A percentile compares a stretch with the other conserved stretches of the same genome.
Evolutionary conservation across 352 stramenopile species (phyloP).

Genomic region (Lagenidium giganteum): DNA sequence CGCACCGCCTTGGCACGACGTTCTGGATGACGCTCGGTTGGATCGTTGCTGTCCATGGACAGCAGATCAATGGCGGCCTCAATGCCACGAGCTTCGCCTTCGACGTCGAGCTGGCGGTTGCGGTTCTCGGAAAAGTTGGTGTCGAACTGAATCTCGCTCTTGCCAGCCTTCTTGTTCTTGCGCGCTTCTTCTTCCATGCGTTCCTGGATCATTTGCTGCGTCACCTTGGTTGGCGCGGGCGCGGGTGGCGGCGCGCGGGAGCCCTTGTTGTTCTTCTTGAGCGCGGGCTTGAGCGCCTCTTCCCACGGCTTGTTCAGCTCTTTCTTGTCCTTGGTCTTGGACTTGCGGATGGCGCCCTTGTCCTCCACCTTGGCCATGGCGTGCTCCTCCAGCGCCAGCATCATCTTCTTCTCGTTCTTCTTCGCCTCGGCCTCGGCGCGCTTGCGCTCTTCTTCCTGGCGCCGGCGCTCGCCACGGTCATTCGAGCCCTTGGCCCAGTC

Average conservation of each 20-base stretch:
- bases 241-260: conserved; percentile 23
- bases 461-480: conserved; percentile 28
- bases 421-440: conserved; percentile 55
- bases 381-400: conserved; percentile 65
- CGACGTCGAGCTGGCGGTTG: conserved; percentile 38
- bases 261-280: conserved; percentile 69
- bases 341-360: conserved; percentile 47
- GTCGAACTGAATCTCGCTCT: conserved; percentile 66
- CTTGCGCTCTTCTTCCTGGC: conserved; percentile 58
- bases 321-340: conserved; percentile 58
- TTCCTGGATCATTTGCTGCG: conserved; percentile 40
- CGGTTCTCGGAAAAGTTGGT: conserved; percentile 45
- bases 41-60: conserved; percentile 41
- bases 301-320: conserved; percentile 65
- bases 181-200: conserved; percentile 38
- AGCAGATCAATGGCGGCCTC: conserved; percentile 64
- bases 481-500: conserved; percentile 62
- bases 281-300: conserved; percentile 45
- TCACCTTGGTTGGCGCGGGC: conserved; percentile 38
- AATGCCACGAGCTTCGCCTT: conserved; percentile 51
- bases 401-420: conserved; percentile 67
- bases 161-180: conserved; percentile 30
- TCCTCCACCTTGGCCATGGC: conserved; percentile 40
- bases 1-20: conserved; percentile 58
- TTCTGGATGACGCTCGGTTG: conserved; percentile 57